phyloP scores from a whole-genome alignment of 202 grass and related monocot species.

The Saccharum hybrid region DNA sequence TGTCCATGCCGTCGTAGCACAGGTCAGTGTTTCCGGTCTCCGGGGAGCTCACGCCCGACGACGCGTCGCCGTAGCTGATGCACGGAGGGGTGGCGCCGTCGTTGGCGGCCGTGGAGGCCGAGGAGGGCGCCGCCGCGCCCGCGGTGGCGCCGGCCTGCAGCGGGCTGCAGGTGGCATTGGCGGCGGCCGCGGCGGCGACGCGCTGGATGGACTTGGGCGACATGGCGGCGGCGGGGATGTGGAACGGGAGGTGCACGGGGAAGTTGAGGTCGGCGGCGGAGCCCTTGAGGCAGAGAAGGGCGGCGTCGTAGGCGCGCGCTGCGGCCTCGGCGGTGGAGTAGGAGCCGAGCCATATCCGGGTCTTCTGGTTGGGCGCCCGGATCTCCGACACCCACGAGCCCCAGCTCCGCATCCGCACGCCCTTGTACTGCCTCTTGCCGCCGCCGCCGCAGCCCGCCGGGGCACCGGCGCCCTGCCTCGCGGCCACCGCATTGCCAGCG shows the following conservation, averaged over 20 bases:
- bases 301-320: constrained; percentile 93
- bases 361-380: constrained; percentile 93
- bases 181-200: constrained; percentile 71
- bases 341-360: constrained; percentile 90
- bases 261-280: constrained; percentile 86
- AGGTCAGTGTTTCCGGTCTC: constrained; percentile 34
- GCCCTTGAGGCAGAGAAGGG: constrained; percentile 89
- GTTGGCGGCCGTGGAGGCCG: not conserved
- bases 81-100: not conserved
- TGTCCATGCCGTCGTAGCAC: constrained; percentile 1
- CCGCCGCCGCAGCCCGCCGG: constrained; percentile 7
- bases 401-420: constrained; percentile 98
- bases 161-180: constrained; percentile 45
- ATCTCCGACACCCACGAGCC: constrained; percentile 98
- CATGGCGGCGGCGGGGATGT: constrained; percentile 65
- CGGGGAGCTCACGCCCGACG: constrained; percentile 42
- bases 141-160: not conserved
- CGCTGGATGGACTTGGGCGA: constrained; percentile 96
- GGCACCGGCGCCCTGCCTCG: constrained; percentile 17
- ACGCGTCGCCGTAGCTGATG: constrained; percentile 33
- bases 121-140: not conserved
- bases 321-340: constrained; percentile 96
- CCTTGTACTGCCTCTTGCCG: constrained; percentile 74
- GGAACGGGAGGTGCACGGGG: constrained; percentile 69
- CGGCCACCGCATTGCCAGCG: constrained; percentile 32